Percentiles rank a stretch among this genome's conserved stretches.
Conservation (phyloP, 768 basidiomycete species). For the Gyrodon lividus region DNA sequence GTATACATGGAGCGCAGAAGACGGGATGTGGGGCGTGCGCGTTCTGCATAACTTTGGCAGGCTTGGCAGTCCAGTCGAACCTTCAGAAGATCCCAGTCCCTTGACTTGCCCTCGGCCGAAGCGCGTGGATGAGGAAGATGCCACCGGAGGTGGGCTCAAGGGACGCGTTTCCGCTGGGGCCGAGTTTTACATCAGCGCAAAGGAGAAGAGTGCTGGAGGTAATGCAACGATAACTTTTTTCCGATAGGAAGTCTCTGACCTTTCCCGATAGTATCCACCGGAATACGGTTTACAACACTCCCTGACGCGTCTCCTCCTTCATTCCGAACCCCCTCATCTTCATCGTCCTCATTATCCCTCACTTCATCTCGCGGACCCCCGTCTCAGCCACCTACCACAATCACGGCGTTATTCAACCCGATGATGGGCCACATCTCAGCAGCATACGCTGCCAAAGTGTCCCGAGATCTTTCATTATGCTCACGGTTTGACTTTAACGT, state of each 20-base stretch:
- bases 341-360: constrained; percentile 37
- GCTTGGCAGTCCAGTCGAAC: constrained; percentile 42
- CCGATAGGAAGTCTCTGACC: constrained; percentile 1
- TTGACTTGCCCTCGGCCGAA: constrained; percentile 45
- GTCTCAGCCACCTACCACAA: constrained; percentile 87
- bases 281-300: constrained; percentile 90
- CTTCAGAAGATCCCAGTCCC: constrained; percentile 33
- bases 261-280: constrained; percentile 71
- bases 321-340: constrained; percentile 45
- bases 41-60: constrained; percentile 91
- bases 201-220: constrained; percentile 92
- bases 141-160: constrained; percentile 85
- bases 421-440: constrained; percentile 93
- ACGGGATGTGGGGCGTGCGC: constrained; percentile 88
- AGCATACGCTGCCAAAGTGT: constrained; percentile 88
- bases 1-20: constrained; percentile 92
- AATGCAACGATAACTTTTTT: constrained; percentile 18
- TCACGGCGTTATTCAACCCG: constrained; percentile 93
- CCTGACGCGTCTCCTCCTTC: constrained; percentile 75
- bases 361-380: constrained; percentile 27
- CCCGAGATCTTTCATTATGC: constrained; percentile 80
- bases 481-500: constrained; percentile 95
- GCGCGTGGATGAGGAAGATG: constrained; percentile 94
- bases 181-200: constrained; percentile 90
- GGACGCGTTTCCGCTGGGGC: constrained; percentile 91